Base-by-base conservation (phyloP, 495 filamentous ascomycete species). In the Penicillium antarcticum region DNA sequence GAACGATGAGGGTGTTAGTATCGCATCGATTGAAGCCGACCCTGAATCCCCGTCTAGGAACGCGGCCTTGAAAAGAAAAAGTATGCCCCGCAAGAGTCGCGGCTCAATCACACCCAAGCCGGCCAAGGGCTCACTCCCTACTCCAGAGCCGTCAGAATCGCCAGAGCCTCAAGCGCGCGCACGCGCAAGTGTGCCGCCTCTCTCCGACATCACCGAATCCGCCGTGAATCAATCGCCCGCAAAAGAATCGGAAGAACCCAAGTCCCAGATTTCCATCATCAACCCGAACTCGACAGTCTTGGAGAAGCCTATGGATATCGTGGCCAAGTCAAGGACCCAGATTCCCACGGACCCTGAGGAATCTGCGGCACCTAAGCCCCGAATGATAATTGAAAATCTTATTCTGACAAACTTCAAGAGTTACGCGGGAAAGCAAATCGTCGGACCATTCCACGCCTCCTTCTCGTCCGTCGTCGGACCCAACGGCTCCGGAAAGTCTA, bases 391-490 rank as follows among this genome's bases (percentile, higher is more conserved):
- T 53, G 91, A 88, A 21, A 87, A 94, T 55, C 71, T 98, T 43
- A 81, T 94, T 49, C 77, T 98, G 35, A 90, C 79, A 48, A 97
- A 98, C 67, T 98, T 98, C 80, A 98, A 98, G 77, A 96, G 91
- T 66, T 98, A 98, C 68, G 94, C 94, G 38, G 94, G 94, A 12
- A 78, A 86, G 57, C 94, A 97, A 66, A 85, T 95, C 71, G 94
- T 98, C 51, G 94, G 94, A 5, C 94, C 94, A 0, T 98, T 98
- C 65, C 94, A 98, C 71, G 77, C 88, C 13, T 98, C 94, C 0
- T 98, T 98, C 67, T 96, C 95, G n/a, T 97, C 94, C 0, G 94
- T 98, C 12, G 94, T 98, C 35, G 94, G 94, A 3, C 94, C 94
- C 7, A 98, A 98, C 66, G 94, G 94, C 50, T 97, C 95, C 16